phyloP scores from a whole-genome alignment of 23 red algal species.

The Gracilaria vermiculophylla region DNA sequence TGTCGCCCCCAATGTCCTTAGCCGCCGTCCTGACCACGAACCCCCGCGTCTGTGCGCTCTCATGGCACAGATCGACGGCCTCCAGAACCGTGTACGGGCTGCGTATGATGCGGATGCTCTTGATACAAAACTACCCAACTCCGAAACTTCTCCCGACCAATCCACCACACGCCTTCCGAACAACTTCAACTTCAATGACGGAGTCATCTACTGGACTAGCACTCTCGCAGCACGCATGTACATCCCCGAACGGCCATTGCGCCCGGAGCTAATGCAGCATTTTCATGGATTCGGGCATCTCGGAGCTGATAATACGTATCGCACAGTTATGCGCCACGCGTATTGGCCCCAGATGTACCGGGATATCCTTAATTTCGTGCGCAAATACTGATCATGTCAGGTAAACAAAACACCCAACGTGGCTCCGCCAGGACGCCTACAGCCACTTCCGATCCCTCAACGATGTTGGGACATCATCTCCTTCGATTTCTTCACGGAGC shows the following conservation, averaged over 20 bases:
- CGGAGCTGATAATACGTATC: conserved; percentile 10
- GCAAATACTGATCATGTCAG: background rate
- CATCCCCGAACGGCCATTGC: background rate
- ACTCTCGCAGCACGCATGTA: background rate
- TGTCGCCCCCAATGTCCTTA: background rate
- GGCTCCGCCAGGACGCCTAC: background rate
- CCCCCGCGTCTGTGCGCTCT: background rate
- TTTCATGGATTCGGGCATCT: background rate
- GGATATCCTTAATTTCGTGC: background rate
- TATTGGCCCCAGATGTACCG: conserved; percentile 21
- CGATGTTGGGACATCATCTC: conserved; percentile 6
- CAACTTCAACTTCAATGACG: background rate
- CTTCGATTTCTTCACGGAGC: conserved; percentile 17
- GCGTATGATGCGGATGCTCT: too few relatives aligned
- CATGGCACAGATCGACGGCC: too few relatives aligned
- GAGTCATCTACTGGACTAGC: background rate
- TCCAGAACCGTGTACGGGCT: too few relatives aligned
- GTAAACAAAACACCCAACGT: background rate
- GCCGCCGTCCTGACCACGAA: background rate
- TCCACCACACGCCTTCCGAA: background rate
- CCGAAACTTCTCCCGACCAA: background rate
- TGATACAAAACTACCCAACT: background rate
- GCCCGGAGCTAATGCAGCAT: background rate
- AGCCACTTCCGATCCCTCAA: background rate
- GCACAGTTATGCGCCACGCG: background rate